Evolutionary conservation across 495 filamentous ascomycete genomes (phyloP), one percentile per base, ranked within the genome.

Genomic region (Neurospora sp.): DNA sequence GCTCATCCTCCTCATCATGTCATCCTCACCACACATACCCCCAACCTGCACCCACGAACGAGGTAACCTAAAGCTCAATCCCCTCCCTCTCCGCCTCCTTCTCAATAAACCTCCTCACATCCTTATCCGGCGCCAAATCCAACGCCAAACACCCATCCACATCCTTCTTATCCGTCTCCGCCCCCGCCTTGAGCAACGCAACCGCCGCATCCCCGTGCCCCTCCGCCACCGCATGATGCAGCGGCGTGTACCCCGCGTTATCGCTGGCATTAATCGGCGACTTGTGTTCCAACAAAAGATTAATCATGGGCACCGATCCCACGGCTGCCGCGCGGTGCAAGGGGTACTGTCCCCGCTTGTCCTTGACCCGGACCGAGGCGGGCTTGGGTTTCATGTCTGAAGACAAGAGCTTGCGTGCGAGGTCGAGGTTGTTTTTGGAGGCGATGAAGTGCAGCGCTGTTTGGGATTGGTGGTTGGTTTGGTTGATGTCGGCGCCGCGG

Each of bases 151-250:
- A 83, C 23, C 92, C 96, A 77, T 95, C 91, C 4, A 74, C 76
- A 80, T 96, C 92, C 82, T 88, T 89, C 83, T 92, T 94, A 73
- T 93, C 92, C 6, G 87, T 87, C 80, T 95, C 94, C 0, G 95
- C 95, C 0, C 96, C 95, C 1, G 91, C 91, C 79, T 92, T 96
- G 38, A 99, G 81, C 70, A 99, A 80, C 16, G 91, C 84, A 31
- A 97, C 83, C 0, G 95, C 96, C 1, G 94, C 89, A 82, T 97
- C 93, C 1, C 95, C 96, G 80, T 97, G 95, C 0, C 96, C 96
- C 81, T 99, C 96, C 0, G 93, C 92, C 74, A 98, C 88, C 3
- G 92, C 96, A 84, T 99, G 96, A 82, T 99, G 96, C 78, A 99
- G 83, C 16, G 95, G 90, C 41, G 96, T 98, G 73, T 92, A 86